Evolutionary conservation across 2,329 filamentous ascomycete species (phyloP).

Genomic region (Metarhizium album): DNA sequence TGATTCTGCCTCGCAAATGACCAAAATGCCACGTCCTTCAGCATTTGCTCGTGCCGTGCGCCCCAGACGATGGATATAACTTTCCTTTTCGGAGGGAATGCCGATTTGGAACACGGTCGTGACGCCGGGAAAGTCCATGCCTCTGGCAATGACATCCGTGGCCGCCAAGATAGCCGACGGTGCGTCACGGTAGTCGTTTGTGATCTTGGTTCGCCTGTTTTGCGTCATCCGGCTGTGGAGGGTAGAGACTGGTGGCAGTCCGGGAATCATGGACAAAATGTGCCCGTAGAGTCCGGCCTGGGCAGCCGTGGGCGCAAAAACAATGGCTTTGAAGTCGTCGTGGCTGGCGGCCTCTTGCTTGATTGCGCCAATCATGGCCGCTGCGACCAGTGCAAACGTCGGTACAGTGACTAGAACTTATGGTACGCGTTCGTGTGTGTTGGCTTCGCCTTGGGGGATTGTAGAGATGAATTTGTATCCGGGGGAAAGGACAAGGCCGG

Average conservation of each 20-base stretch:
- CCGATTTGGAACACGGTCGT: slow-evolving; percentile 57
- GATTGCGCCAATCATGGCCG: slow-evolving; percentile 47
- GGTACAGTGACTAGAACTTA: slow-evolving; percentile 60
- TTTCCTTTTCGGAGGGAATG: slow-evolving; percentile 46
- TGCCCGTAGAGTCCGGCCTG: slow-evolving; percentile 40
- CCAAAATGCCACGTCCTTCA: slow-evolving; percentile 49
- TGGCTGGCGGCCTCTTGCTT: slow-evolving; percentile 30
- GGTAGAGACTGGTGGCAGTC: slow-evolving; percentile 31
- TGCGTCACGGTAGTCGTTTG: slow-evolving; percentile 51
- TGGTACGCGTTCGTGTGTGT: slow-evolving; percentile 65
- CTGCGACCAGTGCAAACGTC: slow-evolving; percentile 57
- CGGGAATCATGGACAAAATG: slow-evolving; percentile 28
- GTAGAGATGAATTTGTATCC: slow-evolving; percentile 76
- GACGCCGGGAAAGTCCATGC: slow-evolving; percentile 64
- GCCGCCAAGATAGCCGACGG: slow-evolving; percentile 47
- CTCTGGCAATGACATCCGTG: slow-evolving; percentile 60
- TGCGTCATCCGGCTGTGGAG: slow-evolving; percentile 43
- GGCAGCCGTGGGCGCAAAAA: slow-evolving; percentile 59
- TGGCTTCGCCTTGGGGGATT: slow-evolving; percentile 61
- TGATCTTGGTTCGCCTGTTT: slow-evolving; percentile 40
- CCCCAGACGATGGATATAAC: slow-evolving; percentile 58
- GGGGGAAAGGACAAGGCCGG: slow-evolving; percentile 54
- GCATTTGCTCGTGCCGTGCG: slow-evolving; percentile 57
- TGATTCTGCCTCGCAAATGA: slow-evolving; percentile 41
- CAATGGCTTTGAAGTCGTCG: slow-evolving; percentile 67